Conservation (phyloP, 495 filamentous ascomycete genomes). For the Penicillium salamii region DNA sequence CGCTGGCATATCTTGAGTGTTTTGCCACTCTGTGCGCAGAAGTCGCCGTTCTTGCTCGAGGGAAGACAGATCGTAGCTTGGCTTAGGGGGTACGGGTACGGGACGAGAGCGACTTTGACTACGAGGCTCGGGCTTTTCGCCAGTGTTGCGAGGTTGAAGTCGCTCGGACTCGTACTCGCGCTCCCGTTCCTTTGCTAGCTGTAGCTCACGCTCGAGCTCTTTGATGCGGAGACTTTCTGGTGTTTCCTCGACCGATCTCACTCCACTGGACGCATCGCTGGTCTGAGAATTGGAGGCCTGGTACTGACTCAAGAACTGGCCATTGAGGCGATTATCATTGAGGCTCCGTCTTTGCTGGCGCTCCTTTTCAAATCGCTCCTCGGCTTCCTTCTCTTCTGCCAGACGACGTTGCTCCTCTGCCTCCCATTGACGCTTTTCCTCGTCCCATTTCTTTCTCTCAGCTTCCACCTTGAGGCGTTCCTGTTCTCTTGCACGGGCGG, state of each 20-base stretch:
- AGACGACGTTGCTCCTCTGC: constrained; percentile 73
- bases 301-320: constrained; percentile 85
- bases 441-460: constrained; percentile 79
- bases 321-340: constrained; percentile 67
- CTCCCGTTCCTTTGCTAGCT: constrained; percentile 82
- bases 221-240: constrained; percentile 64
- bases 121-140: constrained; percentile 19
- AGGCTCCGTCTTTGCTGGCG: constrained; percentile 56
- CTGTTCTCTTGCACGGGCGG: constrained; percentile 61
- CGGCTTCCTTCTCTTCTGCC: constrained; percentile 70
- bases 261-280: constrained; percentile 6
- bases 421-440: constrained; percentile 80
- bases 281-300: constrained; percentile 54
- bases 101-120: constrained; percentile 42
- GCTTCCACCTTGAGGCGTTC: constrained; percentile 68
- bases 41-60: constrained; percentile 72
- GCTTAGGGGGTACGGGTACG: constrained; percentile 48
- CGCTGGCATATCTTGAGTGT: constrained; percentile 40
- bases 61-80: constrained; percentile 65
- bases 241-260: constrained; percentile 29
- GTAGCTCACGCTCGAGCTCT: constrained; percentile 82
- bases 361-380: constrained; percentile 64
- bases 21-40: constrained; percentile 66
- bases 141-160: constrained; percentile 39
- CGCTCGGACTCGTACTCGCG: constrained; percentile 78